These are phyloP conservation scores for Suhomyces panamericanus DNA, from an alignment of 1,139 yeast species.

Conservation along the genomic window DNA sequence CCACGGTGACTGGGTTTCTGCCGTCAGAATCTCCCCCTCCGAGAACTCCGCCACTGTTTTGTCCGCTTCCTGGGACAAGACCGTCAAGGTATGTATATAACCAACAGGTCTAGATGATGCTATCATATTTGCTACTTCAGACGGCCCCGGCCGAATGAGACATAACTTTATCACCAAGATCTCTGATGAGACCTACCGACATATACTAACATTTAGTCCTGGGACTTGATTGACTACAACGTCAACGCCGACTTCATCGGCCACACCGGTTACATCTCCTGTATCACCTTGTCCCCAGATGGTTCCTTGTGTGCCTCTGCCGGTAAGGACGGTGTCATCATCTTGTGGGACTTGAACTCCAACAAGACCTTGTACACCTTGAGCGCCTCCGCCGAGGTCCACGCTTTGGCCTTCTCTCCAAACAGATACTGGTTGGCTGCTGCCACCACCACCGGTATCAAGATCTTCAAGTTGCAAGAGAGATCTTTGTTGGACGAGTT, in stretches of 20 bases:
- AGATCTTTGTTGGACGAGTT: constrained; percentile 95
- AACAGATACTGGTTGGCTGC: constrained; percentile 99
- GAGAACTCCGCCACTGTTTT: constrained; percentile 72
- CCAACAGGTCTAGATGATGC: constrained; percentile 54
- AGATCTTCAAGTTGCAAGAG: constrained; percentile 98
- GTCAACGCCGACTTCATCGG: constrained; percentile 97
- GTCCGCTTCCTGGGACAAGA: constrained; percentile 99
- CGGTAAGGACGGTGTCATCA: constrained; percentile 98
- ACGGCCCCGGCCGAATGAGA: constrained; percentile 89
- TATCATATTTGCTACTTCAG: constrained; percentile 99
- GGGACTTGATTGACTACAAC: constrained; percentile 88
- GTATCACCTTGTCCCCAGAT: constrained; percentile 99
- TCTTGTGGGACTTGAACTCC: constrained; percentile 96
- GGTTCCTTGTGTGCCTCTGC: constrained; percentile 99
- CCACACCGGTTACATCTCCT: constrained; percentile 98
- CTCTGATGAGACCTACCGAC: constrained; percentile 63
- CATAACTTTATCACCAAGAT: constrained; percentile 94
- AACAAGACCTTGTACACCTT: constrained; percentile 92
- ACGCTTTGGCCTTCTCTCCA: constrained; percentile 99
- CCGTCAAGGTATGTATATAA: constrained; percentile 87
- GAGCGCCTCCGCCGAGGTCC: constrained; percentile 94
- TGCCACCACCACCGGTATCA: constrained; percentile 97
- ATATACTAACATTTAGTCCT: constrained; percentile 65
- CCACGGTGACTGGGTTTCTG: constrained; percentile 99
- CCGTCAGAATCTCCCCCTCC: constrained; percentile 94